Base-by-base conservation (phyloP, 306 rosid species). In the Fragaria nilgerrensis region DNA sequence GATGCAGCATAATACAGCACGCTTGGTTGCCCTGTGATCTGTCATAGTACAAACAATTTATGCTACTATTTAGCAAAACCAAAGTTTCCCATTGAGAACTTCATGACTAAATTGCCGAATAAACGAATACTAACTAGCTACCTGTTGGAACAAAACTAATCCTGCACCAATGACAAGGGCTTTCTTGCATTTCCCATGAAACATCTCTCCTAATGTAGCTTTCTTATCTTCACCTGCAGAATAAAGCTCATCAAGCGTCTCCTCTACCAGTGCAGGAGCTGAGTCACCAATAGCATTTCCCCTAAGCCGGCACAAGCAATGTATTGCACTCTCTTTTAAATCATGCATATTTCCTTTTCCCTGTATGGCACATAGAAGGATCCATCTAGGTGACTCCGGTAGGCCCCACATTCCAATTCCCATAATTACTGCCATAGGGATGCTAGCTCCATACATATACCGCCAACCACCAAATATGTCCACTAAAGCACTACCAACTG, bases 1-100 rank as follows among this genome's bases (percentile, higher is more conserved):
- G 98, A 83, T 67, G 89, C 85, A 68, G 98, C 97, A 85, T 95
- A 95, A 85, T 92, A 95, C 27, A 95, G 90, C 80, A 95, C 98
- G 74, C 98, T 95, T 50, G 98, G 98, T 81, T 95, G 98, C 67
- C 98, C 97, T 37, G 97, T 95, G 79, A 95, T 92, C 98, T 94
- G 97, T 68, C 85, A 82, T 48, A 80, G 48, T 75, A 53, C 75
- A 74, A 81, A 63, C 68, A 55, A 66, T 75, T 65, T 75, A 80
- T 84, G 25, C 25, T 19, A 20, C 3, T n/a, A 22, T n/a, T 72
- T 79, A 86, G 73, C 78, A 83, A 79, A 76, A 41, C 44, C 23
- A 52, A 19, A 52, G 58, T 19, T 52, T 6, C 58, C 56, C 56
- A 17, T 52, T 19, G 56, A 17, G n/a, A 7, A 19, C 58, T 45